Evolutionary conservation across 2,329 filamentous ascomycete genomes (phyloP).

Genomic region (Xylariaceae sp.): DNA sequence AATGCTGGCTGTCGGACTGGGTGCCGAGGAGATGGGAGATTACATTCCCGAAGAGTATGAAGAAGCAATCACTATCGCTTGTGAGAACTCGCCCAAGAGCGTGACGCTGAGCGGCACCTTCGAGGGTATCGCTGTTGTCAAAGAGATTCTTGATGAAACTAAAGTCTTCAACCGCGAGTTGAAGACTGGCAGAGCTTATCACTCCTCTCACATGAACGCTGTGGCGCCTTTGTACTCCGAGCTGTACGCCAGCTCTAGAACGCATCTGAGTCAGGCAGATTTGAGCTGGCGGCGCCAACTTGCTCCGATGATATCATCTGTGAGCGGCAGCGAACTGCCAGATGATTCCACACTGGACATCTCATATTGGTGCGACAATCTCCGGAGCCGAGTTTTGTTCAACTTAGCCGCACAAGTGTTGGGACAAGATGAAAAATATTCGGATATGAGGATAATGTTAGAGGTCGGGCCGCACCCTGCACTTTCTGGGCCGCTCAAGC

Average conservation of each 20-base stretch:
- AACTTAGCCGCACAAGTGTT: slow-evolving; percentile 36
- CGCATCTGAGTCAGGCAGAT: neutral
- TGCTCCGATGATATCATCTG: too few species aligned
- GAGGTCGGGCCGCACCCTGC: slow-evolving; percentile 33
- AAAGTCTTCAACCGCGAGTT: slow-evolving; percentile 4
- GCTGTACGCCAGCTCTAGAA: slow-evolving; percentile 6
- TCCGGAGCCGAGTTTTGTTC: slow-evolving; percentile 24
- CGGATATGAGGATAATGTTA: slow-evolving; percentile 21
- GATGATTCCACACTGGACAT: slow-evolving; percentile 12
- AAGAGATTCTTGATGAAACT: neutral
- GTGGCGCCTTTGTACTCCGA: too few species aligned
- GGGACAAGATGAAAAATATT: slow-evolving; percentile 27
- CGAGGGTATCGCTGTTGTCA: slow-evolving; percentile 7
- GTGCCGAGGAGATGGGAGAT: slow-evolving; percentile 1
- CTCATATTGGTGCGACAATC: slow-evolving; percentile 26
- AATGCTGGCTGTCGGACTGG: slow-evolving; percentile 5
- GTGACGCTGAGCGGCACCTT: slow-evolving; percentile 10
- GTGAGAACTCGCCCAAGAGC: slow-evolving; percentile 5
- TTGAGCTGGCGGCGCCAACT: slow-evolving; percentile 13
- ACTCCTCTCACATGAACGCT: slow-evolving; percentile 10
- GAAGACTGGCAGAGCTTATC: slow-evolving; percentile 10
- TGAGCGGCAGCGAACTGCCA: too few species aligned
- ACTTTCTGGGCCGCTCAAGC: slow-evolving; percentile 31
- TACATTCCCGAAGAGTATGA: neutral
- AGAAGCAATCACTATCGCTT: slow-evolving; percentile 1